Evolutionary conservation across 495 filamentous ascomycete genomes (phyloP).

Genomic region (Xylaria nigripes): DNA sequence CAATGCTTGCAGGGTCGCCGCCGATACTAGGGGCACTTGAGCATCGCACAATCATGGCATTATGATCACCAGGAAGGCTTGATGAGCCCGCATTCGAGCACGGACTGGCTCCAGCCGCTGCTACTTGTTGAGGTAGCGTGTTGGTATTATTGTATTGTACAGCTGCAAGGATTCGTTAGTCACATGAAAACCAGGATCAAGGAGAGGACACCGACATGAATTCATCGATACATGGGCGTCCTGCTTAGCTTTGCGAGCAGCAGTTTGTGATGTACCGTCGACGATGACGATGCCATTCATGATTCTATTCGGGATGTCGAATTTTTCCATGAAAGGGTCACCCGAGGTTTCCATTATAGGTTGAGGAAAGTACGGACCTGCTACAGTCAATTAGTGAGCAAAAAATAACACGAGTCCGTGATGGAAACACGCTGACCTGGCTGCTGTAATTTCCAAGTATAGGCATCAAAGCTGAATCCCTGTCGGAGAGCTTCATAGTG

Average conservation of each 20-base stretch:
- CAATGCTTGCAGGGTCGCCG: background rate
- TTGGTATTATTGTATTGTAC: background rate
- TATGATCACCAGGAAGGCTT: background rate
- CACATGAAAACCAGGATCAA: background rate
- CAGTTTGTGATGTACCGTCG: slow-evolving; percentile 10
- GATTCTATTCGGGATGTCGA: slow-evolving; percentile 4
- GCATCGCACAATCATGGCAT: background rate
- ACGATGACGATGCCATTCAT: slow-evolving; percentile 17
- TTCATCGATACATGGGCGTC: background rate
- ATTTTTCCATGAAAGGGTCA: slow-evolving; percentile 11
- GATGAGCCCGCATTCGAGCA: too few relatives aligned
- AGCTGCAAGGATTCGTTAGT: background rate
- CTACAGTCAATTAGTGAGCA: background rate
- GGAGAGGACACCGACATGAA: background rate
- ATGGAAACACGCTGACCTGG: too few relatives aligned
- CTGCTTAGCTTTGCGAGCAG: background rate
- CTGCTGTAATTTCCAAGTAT: too few relatives aligned
- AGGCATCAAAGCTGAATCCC: background rate
- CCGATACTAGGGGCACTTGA: slow-evolving; percentile 6
- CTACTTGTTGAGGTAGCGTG: background rate
- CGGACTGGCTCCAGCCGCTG: background rate
- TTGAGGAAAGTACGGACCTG: background rate
- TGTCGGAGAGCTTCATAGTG: background rate
- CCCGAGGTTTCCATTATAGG: background rate
- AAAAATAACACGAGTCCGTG: background rate